Evolutionary conservation across 1,284 basidiomycete genomes (phyloP).

Genomic region (Leucoagaricus sp.): DNA sequence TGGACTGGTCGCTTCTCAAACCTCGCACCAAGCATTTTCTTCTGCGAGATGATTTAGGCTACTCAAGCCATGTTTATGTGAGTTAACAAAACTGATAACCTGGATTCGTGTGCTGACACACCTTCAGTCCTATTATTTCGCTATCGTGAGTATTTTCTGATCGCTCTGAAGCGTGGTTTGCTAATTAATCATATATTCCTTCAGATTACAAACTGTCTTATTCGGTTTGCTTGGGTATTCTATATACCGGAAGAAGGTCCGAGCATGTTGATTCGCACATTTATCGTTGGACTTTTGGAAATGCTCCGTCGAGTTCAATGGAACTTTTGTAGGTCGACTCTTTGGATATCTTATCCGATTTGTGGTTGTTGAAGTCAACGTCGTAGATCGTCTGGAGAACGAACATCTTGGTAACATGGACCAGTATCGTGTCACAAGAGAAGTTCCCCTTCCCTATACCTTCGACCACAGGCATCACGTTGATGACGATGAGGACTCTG

Average conservation of each 20-base stretch:
- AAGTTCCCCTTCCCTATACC: conserved; percentile 76
- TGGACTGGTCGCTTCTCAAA: conserved; percentile 83
- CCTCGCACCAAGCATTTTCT: conserved; percentile 60
- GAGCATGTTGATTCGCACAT: conserved; percentile 58
- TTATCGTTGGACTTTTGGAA: conserved; percentile 75
- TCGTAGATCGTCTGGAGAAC: conserved; percentile 79
- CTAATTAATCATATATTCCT: conserved; percentile 1
- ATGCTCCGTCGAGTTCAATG: conserved; percentile 85
- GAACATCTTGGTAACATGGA: conserved; percentile 86
- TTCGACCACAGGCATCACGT: conserved; percentile 49
- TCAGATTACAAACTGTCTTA: conserved; percentile 69
- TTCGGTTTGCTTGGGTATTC: conserved; percentile 83
- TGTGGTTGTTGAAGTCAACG: too few relatives aligned
- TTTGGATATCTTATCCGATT: neutral
- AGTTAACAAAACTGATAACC: conserved; percentile 23
- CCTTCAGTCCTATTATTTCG: conserved; percentile 69
- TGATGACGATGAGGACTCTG: conserved; percentile 28
- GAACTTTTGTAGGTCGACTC: conserved; percentile 78
- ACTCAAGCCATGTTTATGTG: conserved; percentile 60
- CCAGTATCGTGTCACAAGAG: conserved; percentile 80
- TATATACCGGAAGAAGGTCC: conserved; percentile 66
- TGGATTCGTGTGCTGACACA: neutral
- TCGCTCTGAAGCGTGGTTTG: too few relatives aligned
- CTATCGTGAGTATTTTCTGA: conserved; percentile 57
- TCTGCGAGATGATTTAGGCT: conserved; percentile 77